A percentile compares a stretch with the other conserved stretches of the same genome.
phyloP scores from a whole-genome alignment of 306 rosid genomes.

The Glycine soja region DNA sequence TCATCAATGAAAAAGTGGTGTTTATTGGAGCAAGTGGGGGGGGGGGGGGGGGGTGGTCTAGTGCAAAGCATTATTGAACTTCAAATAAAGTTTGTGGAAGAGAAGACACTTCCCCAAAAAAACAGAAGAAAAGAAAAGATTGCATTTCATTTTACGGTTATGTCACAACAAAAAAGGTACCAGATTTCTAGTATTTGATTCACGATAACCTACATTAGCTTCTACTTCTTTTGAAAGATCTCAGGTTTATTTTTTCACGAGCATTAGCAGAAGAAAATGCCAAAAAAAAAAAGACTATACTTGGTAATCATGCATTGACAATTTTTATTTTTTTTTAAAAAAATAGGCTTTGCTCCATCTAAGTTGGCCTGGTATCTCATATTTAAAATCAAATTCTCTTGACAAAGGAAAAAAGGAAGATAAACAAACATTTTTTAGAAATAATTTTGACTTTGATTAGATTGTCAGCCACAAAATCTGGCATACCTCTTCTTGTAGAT shows the following conservation, averaged over 20 bases:
- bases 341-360: background rate
- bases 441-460: background rate
- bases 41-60: background rate
- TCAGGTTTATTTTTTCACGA: background rate
- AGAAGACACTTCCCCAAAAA: background rate
- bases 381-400: background rate
- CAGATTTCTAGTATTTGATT: background rate
- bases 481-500: conserved; percentile 80
- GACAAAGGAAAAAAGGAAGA: background rate
- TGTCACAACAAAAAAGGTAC: background rate
- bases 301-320: background rate
- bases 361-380: background rate
- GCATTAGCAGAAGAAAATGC: background rate
- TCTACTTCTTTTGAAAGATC: background rate
- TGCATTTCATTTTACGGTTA: background rate
- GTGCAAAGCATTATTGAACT: conserved; percentile 9
- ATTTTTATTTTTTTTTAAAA: background rate
- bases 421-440: background rate
- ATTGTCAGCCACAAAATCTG: conserved; percentile 8
- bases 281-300: background rate
- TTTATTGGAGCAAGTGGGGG: background rate
- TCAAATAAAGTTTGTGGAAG: conserved; percentile 11
- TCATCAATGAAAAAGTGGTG: background rate
- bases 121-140: background rate
- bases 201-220: background rate